Conservation (phyloP, 768 basidiomycete species). For the Chalciporus piperatus region DNA sequence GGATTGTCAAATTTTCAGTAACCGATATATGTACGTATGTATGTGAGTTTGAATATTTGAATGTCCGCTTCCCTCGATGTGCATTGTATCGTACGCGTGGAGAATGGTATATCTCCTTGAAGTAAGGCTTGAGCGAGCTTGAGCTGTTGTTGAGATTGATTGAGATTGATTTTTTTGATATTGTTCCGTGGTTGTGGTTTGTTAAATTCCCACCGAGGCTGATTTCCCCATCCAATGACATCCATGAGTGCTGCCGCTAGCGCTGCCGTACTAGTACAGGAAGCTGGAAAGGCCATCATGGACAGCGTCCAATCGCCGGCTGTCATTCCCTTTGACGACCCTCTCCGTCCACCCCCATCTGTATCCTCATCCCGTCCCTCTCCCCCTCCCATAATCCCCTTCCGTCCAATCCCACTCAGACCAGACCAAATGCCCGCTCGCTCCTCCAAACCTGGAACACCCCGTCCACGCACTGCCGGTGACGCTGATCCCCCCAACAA, state of each 20-base stretch:
- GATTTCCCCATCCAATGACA: no score
- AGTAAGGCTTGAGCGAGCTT: no score
- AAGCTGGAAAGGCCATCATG: conserved; percentile 1
- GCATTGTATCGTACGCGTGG: no score
- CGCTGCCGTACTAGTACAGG: no score
- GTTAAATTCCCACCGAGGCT: conserved; percentile 3
- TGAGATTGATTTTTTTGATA: conserved; percentile 5
- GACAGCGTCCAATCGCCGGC: conserved; percentile 8
- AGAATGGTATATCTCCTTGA: no score
- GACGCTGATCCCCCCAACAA: conserved; percentile 25
- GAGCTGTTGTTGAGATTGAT: no score
- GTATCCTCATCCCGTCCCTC: background rate
- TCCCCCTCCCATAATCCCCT: background rate
- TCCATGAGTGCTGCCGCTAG: conserved; percentile 9
- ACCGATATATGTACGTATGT: no score
- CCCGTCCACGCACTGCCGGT: conserved; percentile 35
- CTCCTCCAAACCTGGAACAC: conserved; percentile 37
- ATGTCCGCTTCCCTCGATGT: no score
- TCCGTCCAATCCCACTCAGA: background rate
- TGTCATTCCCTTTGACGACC: background rate
- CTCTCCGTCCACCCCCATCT: background rate
- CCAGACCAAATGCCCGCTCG: conserved; percentile 8
- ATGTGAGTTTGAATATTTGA: background rate
- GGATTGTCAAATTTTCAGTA: no score
- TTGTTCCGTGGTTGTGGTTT: no score